Conservation (phyloP, 2,329 filamentous ascomycete genomes). For the Sporothrix schenckii region DNA sequence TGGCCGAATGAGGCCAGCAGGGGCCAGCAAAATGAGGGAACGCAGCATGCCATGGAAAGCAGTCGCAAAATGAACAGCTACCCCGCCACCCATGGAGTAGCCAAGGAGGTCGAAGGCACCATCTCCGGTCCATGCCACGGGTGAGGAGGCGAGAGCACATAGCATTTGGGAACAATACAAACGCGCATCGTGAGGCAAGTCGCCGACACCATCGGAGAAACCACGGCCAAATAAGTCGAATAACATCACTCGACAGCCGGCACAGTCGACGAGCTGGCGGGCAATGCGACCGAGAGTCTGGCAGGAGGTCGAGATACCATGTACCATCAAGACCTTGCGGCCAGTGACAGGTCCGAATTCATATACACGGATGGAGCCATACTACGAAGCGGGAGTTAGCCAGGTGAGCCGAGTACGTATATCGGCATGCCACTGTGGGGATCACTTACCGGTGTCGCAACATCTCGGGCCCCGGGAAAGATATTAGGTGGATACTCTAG, state of each 20-base stretch:
- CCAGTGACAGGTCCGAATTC: slow-evolving; percentile 79
- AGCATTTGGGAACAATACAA: slow-evolving; percentile 75
- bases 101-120: slow-evolving; percentile 68
- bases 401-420: neutral
- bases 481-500: slow-evolving; percentile 65
- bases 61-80: slow-evolving; percentile 72
- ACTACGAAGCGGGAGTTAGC: slow-evolving; percentile 46
- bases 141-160: slow-evolving; percentile 69
- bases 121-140: slow-evolving; percentile 66
- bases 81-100: slow-evolving; percentile 81
- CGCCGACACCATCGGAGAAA: slow-evolving; percentile 65
- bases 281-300: slow-evolving; percentile 71
- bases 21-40: slow-evolving; percentile 75
- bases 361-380: slow-evolving; percentile 75
- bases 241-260: slow-evolving; percentile 78
- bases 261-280: slow-evolving; percentile 61
- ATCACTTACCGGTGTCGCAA: slow-evolving; percentile 62
- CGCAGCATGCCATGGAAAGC: slow-evolving; percentile 71
- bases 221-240: slow-evolving; percentile 75
- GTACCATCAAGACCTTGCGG: slow-evolving; percentile 73
- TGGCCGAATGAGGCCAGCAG: slow-evolving; percentile 70
- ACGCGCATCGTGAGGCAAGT: slow-evolving; percentile 70
- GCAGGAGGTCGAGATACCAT: slow-evolving; percentile 83
- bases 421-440: neutral
- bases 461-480: slow-evolving; percentile 73